Evolutionary conservation across 179 eudicot species (phyloP), one percentile per base, ranked within the genome.

Genomic region (Heliamphora pulchella): DNA sequence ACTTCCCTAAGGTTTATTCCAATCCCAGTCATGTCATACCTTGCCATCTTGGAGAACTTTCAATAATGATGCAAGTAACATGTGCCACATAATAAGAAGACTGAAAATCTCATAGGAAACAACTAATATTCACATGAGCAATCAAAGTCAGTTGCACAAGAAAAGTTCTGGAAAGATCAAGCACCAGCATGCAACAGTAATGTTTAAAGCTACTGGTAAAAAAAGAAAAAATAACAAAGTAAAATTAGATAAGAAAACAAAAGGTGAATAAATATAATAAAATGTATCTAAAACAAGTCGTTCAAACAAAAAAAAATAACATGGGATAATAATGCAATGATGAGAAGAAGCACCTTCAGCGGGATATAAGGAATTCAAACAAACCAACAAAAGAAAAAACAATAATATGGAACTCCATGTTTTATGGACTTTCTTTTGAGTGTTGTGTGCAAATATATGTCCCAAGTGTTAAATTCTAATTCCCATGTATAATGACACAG

Each of bases 1-100:
- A 95, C 77, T 87, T 95, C 97, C 90, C 94, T 90, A 18, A 95
- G 85, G 87, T 95, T 95, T 75, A 95, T 83, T 77, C 98, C 98
- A 78, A 95, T 93, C 82, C 98, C 98, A 82, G 98, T 91, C 90
- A 95, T 91, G 84, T 95, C 98, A 86, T 95, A 95, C 84, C 94
- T 90, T 51, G 97, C 97, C 98, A 95, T 95, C 95, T 92, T 95
- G 83, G 98, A 93, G 88, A 95, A 92, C 98, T 95, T 89, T 79
- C 79, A 84, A 76, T 61, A 79, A 82, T 75, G 88, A 90, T 74
- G 81, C 80, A 82, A 82, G 79, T 78, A 80, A 84, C 85, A 91
- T 86, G 90, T 85, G 91, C 87, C 92, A 93, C 86, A 81, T 86
- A 86, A 90, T 84, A 80, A 88, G 90, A 90, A 84, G 80, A 89